phyloP scores from a whole-genome alignment of 352 stramenopile species.

The Thraustotheca clavata region DNA sequence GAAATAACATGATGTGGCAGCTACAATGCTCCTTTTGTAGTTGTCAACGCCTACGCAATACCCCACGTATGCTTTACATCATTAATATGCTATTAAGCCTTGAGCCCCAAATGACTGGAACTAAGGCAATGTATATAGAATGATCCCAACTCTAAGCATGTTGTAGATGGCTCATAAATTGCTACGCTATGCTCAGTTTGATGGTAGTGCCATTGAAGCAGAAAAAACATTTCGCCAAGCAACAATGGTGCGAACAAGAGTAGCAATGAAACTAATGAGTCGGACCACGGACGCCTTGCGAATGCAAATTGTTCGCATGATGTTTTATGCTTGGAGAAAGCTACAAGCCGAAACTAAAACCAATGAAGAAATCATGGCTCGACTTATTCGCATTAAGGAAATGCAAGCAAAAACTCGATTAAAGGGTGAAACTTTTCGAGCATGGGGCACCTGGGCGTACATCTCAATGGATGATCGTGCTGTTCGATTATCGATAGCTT shows the following conservation, averaged over 20 bases:
- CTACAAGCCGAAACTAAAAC: slow-evolving; percentile 36
- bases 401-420: slow-evolving; percentile 38
- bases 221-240: slow-evolving; percentile 71
- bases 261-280: slow-evolving; percentile 79
- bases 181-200: slow-evolving; percentile 71
- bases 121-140: slow-evolving; percentile 28
- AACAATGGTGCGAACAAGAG: slow-evolving; percentile 59
- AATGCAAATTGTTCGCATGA: slow-evolving; percentile 62
- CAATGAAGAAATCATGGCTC: slow-evolving; percentile 46
- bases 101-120: slow-evolving; percentile 45
- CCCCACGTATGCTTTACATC: slow-evolving; percentile 61
- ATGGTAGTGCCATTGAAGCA: slow-evolving; percentile 59
- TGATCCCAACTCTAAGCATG: not conserved
- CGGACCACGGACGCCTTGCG: slow-evolving; percentile 44
- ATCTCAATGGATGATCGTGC: slow-evolving; percentile 48
- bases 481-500: slow-evolving; percentile 49
- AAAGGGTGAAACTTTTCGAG: slow-evolving; percentile 38
- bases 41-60: slow-evolving; percentile 58
- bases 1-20: slow-evolving; percentile 56
- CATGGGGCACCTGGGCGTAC: slow-evolving; percentile 49
- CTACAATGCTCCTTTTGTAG: slow-evolving; percentile 64
- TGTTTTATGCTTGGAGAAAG: slow-evolving; percentile 67
- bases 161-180: slow-evolving; percentile 54
- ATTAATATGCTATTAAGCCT: slow-evolving; percentile 72
- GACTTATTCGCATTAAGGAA: slow-evolving; percentile 59